Base-by-base conservation (phyloP, 2,329 filamentous ascomycete species). In the Cordyceps javanica region DNA sequence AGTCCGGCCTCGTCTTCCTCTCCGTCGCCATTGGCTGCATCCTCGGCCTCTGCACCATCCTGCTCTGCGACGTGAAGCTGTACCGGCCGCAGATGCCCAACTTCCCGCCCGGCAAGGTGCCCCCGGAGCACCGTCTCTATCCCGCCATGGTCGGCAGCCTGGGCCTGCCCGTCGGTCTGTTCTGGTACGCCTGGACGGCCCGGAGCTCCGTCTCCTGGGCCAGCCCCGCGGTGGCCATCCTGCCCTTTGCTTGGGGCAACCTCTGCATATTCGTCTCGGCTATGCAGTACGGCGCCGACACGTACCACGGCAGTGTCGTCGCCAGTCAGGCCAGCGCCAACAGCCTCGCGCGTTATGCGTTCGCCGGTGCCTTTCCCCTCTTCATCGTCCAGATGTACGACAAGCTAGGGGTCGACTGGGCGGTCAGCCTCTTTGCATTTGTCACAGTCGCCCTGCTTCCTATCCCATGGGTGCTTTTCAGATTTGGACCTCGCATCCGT, bases 121-220 rank as follows among this genome's bases (percentile, higher is more conserved):
- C 75, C 0, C 82, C 83, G 0, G 83, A 87, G 67, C 73, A 85
- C 59, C 73, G 84, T 0, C 70, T 88, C 11, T 80, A 83, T 59
- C 75, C 77, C 1, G 81, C 82, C 16, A 84, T 86, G 78, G 68
- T 83, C 9, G 82, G 82, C 1, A 79, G 79, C 59, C 44, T 82
- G 14, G 77, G 78, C 0, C 66, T 85, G 7, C 80, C 81, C 0
- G 53, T 80, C 0, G 77, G 77, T 0, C 65, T 86, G 10, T 85
- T 85, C 63, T 83, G 82, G 81, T 83, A 83, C 61, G 81, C 76
- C 0, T 86, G 83, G 83, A 77, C 78, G 1, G 77, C 79, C 0
- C 67, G 72, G 5, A 58, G 62, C 1, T 71, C 70, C 7, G 65
- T 79, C 1, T 74, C 75, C 3, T 85, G 81, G 79, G 77, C 74